Conservation (phyloP, 2,329 filamentous ascomycete species). For the Xylariomycetidae sp. region DNA sequence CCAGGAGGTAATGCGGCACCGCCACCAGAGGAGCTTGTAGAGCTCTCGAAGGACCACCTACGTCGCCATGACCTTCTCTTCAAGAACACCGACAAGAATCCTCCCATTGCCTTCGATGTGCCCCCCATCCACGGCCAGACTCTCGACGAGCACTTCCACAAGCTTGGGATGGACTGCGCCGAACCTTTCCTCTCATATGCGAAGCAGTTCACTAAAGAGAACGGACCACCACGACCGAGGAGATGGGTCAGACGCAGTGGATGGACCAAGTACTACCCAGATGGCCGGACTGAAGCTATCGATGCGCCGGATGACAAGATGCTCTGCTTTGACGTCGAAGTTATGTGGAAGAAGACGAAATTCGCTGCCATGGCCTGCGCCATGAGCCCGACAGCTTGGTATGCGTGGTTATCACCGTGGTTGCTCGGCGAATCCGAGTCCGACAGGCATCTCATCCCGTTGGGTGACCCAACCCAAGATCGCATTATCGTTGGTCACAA, state of each 20-base stretch:
- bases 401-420: slow-evolving; percentile 96
- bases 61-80: slow-evolving; percentile 79
- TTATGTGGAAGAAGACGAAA: slow-evolving; percentile 87
- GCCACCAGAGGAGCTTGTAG: slow-evolving; percentile 65
- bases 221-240: slow-evolving; percentile 53
- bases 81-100: slow-evolving; percentile 74
- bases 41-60: slow-evolving; percentile 77
- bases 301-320: slow-evolving; percentile 73
- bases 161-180: slow-evolving; percentile 76
- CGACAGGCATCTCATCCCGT: slow-evolving; percentile 74
- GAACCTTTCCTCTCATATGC: slow-evolving; percentile 76
- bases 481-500: slow-evolving; percentile 91
- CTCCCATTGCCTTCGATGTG: slow-evolving; percentile 79
- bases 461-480: slow-evolving; percentile 68
- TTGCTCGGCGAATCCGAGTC: slow-evolving; percentile 74
- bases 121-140: slow-evolving; percentile 72
- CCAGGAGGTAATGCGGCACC: slow-evolving; percentile 45
- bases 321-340: slow-evolving; percentile 92
- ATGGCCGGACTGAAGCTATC: slow-evolving; percentile 65
- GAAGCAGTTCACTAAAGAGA: slow-evolving; percentile 62
- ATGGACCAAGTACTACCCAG: slow-evolving; percentile 85
- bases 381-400: slow-evolving; percentile 84
- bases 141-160: slow-evolving; percentile 91
- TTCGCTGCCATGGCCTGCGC: slow-evolving; percentile 98
- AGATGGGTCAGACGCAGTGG: slow-evolving; percentile 77